A percentile compares a stretch with the other conserved stretches of the same genome.
phyloP scores from a whole-genome alignment of 257 asterid genomes.

The Cordia subcordata region DNA sequence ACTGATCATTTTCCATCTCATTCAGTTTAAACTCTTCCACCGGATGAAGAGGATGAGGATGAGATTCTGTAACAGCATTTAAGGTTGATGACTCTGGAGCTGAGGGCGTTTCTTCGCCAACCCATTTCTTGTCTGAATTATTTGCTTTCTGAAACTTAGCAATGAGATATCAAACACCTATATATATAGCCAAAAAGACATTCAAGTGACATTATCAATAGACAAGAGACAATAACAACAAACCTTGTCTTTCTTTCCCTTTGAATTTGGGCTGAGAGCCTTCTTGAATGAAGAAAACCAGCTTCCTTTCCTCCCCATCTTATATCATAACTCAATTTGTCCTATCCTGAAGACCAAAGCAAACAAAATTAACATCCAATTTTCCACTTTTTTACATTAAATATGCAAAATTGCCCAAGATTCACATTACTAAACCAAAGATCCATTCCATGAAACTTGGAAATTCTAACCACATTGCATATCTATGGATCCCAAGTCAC shows the following conservation, averaged over 20 bases:
- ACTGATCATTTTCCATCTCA: constrained; percentile 60
- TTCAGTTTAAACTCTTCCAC: constrained; percentile 47
- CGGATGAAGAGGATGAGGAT: constrained; percentile 37
- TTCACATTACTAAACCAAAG: neutral
- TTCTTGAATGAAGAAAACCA: constrained; percentile 91
- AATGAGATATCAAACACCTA: neutral
- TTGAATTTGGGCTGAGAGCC: constrained; percentile 72
- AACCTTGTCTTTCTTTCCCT: constrained; percentile 54
- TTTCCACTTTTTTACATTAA: constrained; percentile 4
- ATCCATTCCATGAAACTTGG: neutral
- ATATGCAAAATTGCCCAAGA: neutral
- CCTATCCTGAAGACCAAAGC: constrained; percentile 22
- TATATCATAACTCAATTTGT: constrained; percentile 43
- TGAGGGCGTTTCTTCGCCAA: constrained; percentile 46
- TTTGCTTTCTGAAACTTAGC: constrained; percentile 41
- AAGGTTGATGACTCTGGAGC: constrained; percentile 28
- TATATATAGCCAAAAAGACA: neutral
- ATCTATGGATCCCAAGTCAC: too few species aligned
- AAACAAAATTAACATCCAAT: constrained; percentile 11
- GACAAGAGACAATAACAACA: constrained; percentile 4
- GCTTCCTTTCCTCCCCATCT: constrained; percentile 82
- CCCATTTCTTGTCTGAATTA: constrained; percentile 38
- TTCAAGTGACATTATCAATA: neutral
- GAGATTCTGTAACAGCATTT: constrained; percentile 39
- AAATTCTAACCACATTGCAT: too few species aligned